phyloP scores from a whole-genome alignment of 2,329 filamentous ascomycete species.

The Monilinia fructicola region DNA sequence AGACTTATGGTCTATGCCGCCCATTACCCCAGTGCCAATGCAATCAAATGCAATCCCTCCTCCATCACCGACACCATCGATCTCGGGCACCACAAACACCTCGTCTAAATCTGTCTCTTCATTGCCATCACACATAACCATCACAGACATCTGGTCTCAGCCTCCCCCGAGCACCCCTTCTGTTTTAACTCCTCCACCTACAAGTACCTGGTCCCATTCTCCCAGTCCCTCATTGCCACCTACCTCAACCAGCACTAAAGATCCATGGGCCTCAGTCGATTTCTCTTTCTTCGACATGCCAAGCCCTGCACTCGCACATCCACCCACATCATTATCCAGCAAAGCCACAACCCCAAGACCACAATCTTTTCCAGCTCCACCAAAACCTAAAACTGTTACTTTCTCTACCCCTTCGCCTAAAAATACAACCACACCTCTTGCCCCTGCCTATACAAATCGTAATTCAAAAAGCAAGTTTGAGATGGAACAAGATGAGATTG shows the following conservation, averaged over 20 bases:
- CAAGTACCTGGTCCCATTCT: background rate
- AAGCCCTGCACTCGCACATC: background rate
- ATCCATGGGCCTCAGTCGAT: conserved; percentile 42
- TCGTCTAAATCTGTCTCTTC: background rate
- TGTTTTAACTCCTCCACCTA: background rate
- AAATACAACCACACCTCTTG: conserved; percentile 12
- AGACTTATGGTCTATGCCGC: conserved; percentile 2
- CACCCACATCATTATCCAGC: background rate
- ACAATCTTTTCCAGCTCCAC: conserved; percentile 18
- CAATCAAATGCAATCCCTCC: background rate
- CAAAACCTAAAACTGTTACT: conserved; percentile 20
- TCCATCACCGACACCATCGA: background rate
- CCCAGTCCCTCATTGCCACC: background rate
- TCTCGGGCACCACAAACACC: background rate
- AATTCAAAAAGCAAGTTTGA: conserved; percentile 34
- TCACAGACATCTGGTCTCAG: conserved; percentile 13
- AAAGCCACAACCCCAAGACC: conserved; percentile 10
- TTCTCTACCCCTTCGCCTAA: conserved; percentile 10
- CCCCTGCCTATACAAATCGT: conserved; percentile 22
- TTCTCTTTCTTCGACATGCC: conserved; percentile 42
- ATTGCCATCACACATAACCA: background rate
- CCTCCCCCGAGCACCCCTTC: background rate
- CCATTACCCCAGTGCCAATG: background rate
- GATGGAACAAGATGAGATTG: conserved; percentile 39
- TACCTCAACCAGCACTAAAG: conserved; percentile 23